phyloP scores from a whole-genome alignment of 2,329 filamentous ascomycete species.

The Hypomyces perniciosus region DNA sequence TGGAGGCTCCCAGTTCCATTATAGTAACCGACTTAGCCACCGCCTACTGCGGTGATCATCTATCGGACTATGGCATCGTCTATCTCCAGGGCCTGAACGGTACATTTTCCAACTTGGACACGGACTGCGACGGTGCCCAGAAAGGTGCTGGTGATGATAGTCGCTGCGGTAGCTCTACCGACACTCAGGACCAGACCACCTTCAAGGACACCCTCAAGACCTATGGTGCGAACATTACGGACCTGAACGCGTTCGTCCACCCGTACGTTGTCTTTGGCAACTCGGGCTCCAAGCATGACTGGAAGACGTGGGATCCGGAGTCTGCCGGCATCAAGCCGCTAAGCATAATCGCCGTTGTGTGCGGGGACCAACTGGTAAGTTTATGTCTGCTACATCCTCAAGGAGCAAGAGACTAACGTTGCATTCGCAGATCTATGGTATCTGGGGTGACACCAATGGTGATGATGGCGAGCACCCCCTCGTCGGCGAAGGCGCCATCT shows the following conservation, averaged over 20 bases:
- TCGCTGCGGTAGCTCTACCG: conserved; percentile 29
- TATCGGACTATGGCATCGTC: conserved; percentile 11
- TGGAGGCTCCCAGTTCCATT: too few relatives aligned
- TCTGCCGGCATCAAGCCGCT: not conserved
- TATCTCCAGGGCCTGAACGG: conserved; percentile 3
- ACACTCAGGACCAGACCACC: conserved; percentile 35
- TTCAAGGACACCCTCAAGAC: conserved; percentile 31
- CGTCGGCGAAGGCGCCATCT: conserved; percentile 44
- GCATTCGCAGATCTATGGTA: conserved; percentile 34
- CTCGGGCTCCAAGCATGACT: conserved; percentile 10
- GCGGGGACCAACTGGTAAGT: conserved; percentile 11
- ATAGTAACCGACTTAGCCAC: not conserved
- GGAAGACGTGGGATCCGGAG: not conserved
- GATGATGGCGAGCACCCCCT: conserved; percentile 47
- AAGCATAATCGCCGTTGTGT: conserved; percentile 10
- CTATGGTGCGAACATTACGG: conserved; percentile 23
- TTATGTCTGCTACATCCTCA: not conserved
- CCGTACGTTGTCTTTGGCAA: conserved; percentile 43
- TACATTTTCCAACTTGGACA: conserved; percentile 39
- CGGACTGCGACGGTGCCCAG: conserved; percentile 43
- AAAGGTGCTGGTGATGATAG: conserved; percentile 22
- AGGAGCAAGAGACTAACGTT: not conserved
- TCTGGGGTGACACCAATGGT: conserved; percentile 53
- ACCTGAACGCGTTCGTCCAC: conserved; percentile 40
- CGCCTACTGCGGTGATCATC: conserved; percentile 27